Conservation (phyloP, 495 filamentous ascomycete species). For the Tetracladium marchalianum region DNA sequence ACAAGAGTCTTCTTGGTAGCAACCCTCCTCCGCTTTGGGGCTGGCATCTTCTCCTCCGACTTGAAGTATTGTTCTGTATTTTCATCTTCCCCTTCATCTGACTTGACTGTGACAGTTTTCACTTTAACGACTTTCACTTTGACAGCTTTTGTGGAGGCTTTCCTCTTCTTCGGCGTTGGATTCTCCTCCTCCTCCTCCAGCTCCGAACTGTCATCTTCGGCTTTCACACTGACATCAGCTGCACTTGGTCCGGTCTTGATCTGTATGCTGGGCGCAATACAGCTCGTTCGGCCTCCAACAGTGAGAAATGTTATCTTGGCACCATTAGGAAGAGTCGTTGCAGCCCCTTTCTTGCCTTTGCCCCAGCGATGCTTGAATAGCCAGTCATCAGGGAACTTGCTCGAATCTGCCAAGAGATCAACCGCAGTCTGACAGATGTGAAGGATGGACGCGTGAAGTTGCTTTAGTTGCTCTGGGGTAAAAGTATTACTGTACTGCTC, state of each 20-base stretch:
- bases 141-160: conserved; percentile 21
- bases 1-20: neutral
- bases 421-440: conserved; percentile 73
- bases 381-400: conserved; percentile 82
- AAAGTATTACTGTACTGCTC: conserved; percentile 87
- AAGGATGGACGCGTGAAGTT: conserved; percentile 61
- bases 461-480: conserved; percentile 55
- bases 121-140: conserved; percentile 21
- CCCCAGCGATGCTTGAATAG: conserved; percentile 86
- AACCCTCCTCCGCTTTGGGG: neutral
- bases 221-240: conserved; percentile 19
- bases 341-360: conserved; percentile 71
- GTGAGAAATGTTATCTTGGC: conserved; percentile 74
- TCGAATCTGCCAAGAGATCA: conserved; percentile 69
- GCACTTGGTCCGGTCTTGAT: conserved; percentile 48
- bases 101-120: conserved; percentile 5
- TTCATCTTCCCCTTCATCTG: conserved; percentile 3
- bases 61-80: conserved; percentile 1
- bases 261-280: conserved; percentile 74
- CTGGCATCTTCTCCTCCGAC: neutral
- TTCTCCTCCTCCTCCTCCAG: conserved; percentile 6
- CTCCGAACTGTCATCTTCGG: conserved; percentile 12
- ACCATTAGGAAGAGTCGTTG: conserved; percentile 63
- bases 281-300: conserved; percentile 83
- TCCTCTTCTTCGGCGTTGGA: conserved; percentile 25